Base-by-base conservation (phyloP, 345 rosid species). In the Citrus mangshanensis region DNA sequence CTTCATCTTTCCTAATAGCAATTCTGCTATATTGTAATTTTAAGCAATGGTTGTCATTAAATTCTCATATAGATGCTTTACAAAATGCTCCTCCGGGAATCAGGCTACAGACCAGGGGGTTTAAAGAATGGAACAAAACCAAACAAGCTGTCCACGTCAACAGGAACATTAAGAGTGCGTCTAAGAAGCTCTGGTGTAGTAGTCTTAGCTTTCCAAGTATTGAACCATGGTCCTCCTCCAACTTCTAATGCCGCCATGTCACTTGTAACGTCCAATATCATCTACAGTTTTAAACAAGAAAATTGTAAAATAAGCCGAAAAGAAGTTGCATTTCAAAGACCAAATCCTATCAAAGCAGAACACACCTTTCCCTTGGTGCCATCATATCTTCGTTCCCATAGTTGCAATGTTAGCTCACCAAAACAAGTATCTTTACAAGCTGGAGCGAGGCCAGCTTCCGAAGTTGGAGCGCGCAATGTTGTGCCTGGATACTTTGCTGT, bases 201-300 rank as follows among this genome's bases (percentile, higher is more conserved):
- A 28, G 99, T 89, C 54, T 85, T 79, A 54, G 98, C 95, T 84
- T 90, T 91, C 99, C 99, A 95, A 32, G 92, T 80, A 72, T 79
- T 89, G 85, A 95, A 95, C 99, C 98, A 95, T 2, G 98, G 99
- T 27, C 99, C 99, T 83, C 99, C 99, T 79, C 99, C 98, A 9
- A 93, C 85, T 84, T 95, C 99, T 49, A 95, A 82, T 0, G 97
- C 98, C 8, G 97, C 97, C 97, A 91, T 89, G 69, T 89, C 83
- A 81, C 98, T 95, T 73, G 87, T 92, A 46, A 88, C 89, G 13
- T 95, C 94, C 85, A 95, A 81, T 62, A 93, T 84, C 74, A 88
- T 76, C 99, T 95, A 80, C 82, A 83, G 27, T 72, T 76, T 22
- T 12, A 68, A 62, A 3, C 18, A 59, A 35, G 58, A 22, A 5